Conservation (phyloP, 75 land plant genomes). For the Gnetum montanum region DNA sequence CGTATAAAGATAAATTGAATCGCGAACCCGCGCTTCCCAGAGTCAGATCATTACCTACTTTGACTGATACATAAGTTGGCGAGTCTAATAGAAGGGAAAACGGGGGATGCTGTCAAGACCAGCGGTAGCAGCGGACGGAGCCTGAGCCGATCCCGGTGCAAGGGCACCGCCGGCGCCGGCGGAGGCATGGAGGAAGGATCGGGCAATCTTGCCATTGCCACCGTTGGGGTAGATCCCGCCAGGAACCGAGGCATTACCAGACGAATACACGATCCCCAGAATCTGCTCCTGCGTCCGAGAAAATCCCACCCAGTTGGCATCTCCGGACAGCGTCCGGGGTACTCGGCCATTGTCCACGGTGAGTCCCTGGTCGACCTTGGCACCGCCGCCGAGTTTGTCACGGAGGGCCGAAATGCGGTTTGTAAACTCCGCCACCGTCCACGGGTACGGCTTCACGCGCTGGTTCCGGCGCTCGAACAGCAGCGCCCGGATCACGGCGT, state of each 20-base stretch:
- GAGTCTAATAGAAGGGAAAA: too few species aligned
- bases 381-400: conserved; percentile 27
- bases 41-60: too few species aligned
- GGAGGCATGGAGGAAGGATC: too few species aligned
- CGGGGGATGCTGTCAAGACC: too few species aligned
- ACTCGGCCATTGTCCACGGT: conserved; percentile 31
- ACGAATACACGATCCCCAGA: conserved; percentile 57
- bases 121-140: too few species aligned
- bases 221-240: background rate
- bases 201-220: background rate
- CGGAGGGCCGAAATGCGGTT: conserved; percentile 39
- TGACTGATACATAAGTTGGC: too few species aligned
- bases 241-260: conserved; percentile 16
- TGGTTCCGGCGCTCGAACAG: conserved; percentile 28
- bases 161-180: too few species aligned
- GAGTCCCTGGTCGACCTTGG: conserved; percentile 58
- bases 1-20: too few species aligned
- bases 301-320: conserved; percentile 40
- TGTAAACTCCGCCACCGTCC: conserved; percentile 60
- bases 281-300: conserved; percentile 51
- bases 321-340: conserved; percentile 37
- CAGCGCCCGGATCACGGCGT: conserved; percentile 54
- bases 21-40: too few species aligned
- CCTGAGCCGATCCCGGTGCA: too few species aligned
- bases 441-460: conserved; percentile 12